These are phyloP conservation scores for Irpex sp. DNA, from an alignment of 1,284 basidiomycete genomes.

Conservation along the genomic window DNA sequence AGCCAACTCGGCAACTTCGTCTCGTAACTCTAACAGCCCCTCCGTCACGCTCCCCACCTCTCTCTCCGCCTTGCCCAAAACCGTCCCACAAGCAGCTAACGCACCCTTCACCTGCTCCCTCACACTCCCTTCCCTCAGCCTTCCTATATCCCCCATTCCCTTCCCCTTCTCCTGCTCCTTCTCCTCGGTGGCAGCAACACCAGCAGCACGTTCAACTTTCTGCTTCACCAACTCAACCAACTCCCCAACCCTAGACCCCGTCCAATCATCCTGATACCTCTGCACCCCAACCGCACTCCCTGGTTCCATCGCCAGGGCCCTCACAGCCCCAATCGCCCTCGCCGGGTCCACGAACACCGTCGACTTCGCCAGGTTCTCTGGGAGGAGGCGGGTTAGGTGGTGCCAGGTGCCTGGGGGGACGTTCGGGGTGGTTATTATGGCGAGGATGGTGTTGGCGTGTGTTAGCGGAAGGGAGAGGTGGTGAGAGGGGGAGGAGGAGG, in stretches of 20 bases:
- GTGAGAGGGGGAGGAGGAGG: constrained; percentile 28
- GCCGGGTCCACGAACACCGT: constrained; percentile 53
- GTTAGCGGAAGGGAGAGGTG: constrained; percentile 32
- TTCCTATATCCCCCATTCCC: constrained; percentile 11
- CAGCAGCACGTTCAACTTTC: constrained; percentile 1
- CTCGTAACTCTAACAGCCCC: constrained; percentile 29
- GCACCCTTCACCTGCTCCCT: constrained; percentile 32
- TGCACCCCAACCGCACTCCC: constrained; percentile 49
- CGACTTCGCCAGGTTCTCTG: constrained; percentile 13
- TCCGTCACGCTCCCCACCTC: constrained; percentile 29
- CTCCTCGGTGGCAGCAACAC: no score
- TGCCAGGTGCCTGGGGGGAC: constrained; percentile 17
- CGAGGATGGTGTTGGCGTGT: constrained; percentile 50
- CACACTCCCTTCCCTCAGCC: constrained; percentile 28
- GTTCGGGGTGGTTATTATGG: constrained; percentile 35
- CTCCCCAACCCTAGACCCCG: constrained; percentile 48
- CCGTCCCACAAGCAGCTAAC: constrained; percentile 29
- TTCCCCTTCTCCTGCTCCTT: not conserved
- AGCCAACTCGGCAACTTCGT: constrained; percentile 30
- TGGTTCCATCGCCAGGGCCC: constrained; percentile 41
- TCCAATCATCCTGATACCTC: constrained; percentile 59
- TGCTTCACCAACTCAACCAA: constrained; percentile 24
- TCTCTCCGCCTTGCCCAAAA: constrained; percentile 23
- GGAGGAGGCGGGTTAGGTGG: constrained; percentile 10
- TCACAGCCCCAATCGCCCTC: constrained; percentile 52